Evolutionary conservation across 2,329 filamentous ascomycete genomes (phyloP), one percentile per base, ranked within the genome.

Genomic region (Nectriaceae sp.): DNA sequence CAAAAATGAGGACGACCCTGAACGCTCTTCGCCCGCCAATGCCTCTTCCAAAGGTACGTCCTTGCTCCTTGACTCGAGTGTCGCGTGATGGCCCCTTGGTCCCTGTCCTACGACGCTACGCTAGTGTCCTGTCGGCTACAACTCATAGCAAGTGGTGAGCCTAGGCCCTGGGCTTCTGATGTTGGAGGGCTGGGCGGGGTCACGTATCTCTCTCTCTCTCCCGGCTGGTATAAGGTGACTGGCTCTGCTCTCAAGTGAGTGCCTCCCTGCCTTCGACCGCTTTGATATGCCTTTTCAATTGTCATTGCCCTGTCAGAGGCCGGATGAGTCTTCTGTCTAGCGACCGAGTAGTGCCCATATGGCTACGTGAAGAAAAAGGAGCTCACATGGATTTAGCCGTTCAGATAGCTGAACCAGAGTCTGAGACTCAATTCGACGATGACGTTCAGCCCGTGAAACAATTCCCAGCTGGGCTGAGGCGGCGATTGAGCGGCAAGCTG

Each of bases 391-490:
- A 42, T 26, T 36, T 48, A 70, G 80, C 79, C 47, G 81, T 84
- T 45, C 79, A 83, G 60, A 84, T 84, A 50, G 75, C 79, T 40
- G 80, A 83, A 57, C 78, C 79, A 16, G 63, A 63, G 18, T 60
- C 63, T 29, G 69, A 70, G 40, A 49, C 58, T 8, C 56, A 60
- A 24, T 49, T 63, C 26, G 69, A 71, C 15, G 65, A 70, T 40
- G 69, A 70, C 10, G 53, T 49, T 19, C 59, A 60, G 26, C 49
- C 60, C 19, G 43, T 58, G 48, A 70, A 64, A 45, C 63, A 66
- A 40, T 70, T 66, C 42, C 63, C 66, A 24, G 63, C 65, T 24
- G 47, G 66, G 65, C 47, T 62, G 58, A 49, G 59, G 36, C 64
- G 67, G 40, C 65, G 68, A n/a, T 44, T 70, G 41, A 65, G 66